Base-by-base conservation (phyloP, 2,329 filamentous ascomycete genomes). In the Alternaria solani region DNA sequence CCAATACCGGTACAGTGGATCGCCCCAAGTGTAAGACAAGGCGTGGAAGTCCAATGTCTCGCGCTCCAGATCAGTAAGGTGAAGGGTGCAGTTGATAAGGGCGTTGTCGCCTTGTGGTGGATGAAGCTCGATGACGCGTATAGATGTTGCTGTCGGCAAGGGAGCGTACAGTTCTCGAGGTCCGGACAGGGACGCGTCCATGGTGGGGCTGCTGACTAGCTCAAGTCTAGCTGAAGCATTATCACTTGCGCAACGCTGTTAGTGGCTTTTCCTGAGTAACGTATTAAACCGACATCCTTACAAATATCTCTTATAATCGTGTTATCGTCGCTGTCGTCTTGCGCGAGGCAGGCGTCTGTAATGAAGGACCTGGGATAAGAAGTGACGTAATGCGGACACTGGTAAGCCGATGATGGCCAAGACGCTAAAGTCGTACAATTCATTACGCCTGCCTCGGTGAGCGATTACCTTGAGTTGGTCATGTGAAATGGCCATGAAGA, bases 21-120 rank as follows among this genome's bases (percentile, higher is more conserved):
- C 53, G 8, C 57, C 61, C 57, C 61, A 61, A 4, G 41, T 51
- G 34, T 63, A 62, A 6, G 60, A 62, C 26, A 62, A 47, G 9
- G 60, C 51, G 12, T 62, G 18, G 23, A 39, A 62, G 4, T 46
- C 28, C 8, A 43, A 38, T 12, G n/a, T 34, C 12, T 55, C 20
- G 36, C 23, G 11, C 26, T 49, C 26, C 4, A 56, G 54, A 34
- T 48, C 20, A 44, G 41, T 55, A 7, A 46, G 16, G 14, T 46
- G 41, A 16, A 55, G 51, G 1, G 51, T 46, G 41, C 51, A 55
- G n/a, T 36, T 16, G 18, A 55, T 23, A 42, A 20, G 18, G 6
- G 9, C 9, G n/a, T 14, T 3, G 11, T 46, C 28, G 9, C 2
- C 11, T n/a, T 14, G 32, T n/a, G 16, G 7, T 36, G 39, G 8